These are phyloP conservation scores for Actinomucor elegans DNA, from an alignment of 371 early-diverging fungal genomes.

Conservation along the genomic window DNA sequence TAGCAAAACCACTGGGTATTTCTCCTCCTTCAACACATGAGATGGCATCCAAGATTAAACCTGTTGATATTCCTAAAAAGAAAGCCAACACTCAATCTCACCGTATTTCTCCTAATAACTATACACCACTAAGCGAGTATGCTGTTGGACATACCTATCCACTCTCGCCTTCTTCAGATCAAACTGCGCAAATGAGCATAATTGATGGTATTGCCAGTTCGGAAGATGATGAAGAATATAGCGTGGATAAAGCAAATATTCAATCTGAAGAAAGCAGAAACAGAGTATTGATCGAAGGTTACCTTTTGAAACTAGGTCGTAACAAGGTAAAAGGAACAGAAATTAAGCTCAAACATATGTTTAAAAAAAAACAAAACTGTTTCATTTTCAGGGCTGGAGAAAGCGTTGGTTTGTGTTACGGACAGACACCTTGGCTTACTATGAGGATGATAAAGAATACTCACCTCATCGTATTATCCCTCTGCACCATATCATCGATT, in stretches of 20 bases:
- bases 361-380: too few relatives aligned
- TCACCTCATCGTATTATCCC: conserved; percentile 73
- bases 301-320: conserved; percentile 66
- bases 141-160: conserved; percentile 39
- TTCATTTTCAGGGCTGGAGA: conserved; percentile 69
- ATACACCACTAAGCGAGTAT: conserved; percentile 27
- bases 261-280: conserved; percentile 43
- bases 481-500: conserved; percentile 67
- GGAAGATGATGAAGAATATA: conserved; percentile 51
- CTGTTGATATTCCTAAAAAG: conserved; percentile 20
- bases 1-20: neutral
- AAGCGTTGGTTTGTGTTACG: conserved; percentile 86
- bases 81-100: neutral
- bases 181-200: conserved; percentile 24
- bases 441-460: conserved; percentile 80
- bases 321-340: too few relatives aligned
- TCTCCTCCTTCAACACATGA: conserved; percentile 4
- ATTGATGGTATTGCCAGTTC: conserved; percentile 47
- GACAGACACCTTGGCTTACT: conserved; percentile 72
- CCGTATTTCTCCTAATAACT: neutral
- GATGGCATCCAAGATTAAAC: conserved; percentile 2
- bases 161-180: conserved; percentile 40
- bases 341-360: too few relatives aligned
- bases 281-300: conserved; percentile 69
- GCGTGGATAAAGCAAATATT: conserved; percentile 30